Conservation (phyloP, 1,139 yeast genomes). For the Kodamaea alishanica region DNA sequence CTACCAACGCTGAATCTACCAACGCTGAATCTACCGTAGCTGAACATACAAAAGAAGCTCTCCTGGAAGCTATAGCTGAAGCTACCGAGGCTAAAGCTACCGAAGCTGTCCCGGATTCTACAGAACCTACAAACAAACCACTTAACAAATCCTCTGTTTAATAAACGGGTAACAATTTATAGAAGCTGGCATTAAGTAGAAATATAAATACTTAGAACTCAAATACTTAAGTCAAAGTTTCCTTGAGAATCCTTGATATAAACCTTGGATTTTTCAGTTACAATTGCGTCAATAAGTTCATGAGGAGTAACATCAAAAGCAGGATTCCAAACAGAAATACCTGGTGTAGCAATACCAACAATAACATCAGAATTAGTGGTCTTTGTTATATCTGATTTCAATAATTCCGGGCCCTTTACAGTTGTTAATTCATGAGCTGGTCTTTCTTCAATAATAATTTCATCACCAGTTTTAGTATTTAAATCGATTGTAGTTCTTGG, state of each 20-base stretch:
- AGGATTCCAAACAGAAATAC: slow-evolving; percentile 90
- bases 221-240: slow-evolving; percentile 33
- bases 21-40: background rate
- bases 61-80: background rate
- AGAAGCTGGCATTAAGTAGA: background rate
- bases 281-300: slow-evolving; percentile 76
- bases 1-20: background rate
- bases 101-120: background rate
- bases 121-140: background rate
- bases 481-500: slow-evolving; percentile 88
- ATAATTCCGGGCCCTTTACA: slow-evolving; percentile 55
- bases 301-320: slow-evolving; percentile 93
- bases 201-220: background rate
- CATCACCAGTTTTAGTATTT: slow-evolving; percentile 61
- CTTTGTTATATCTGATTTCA: slow-evolving; percentile 9
- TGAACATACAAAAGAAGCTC: background rate
- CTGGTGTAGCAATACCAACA: slow-evolving; percentile 85
- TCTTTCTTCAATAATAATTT: slow-evolving; percentile 82
- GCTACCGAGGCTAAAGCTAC: background rate
- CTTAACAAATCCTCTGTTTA: background rate
- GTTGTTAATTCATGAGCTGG: slow-evolving; percentile 76
- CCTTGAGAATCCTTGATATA: slow-evolving; percentile 45
- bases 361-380: slow-evolving; percentile 16
- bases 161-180: background rate
- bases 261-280: slow-evolving; percentile 69